These are phyloP conservation scores for Apiotrichum porosum DNA, from an alignment of 1,284 basidiomycete genomes.

Conservation along the genomic window DNA sequence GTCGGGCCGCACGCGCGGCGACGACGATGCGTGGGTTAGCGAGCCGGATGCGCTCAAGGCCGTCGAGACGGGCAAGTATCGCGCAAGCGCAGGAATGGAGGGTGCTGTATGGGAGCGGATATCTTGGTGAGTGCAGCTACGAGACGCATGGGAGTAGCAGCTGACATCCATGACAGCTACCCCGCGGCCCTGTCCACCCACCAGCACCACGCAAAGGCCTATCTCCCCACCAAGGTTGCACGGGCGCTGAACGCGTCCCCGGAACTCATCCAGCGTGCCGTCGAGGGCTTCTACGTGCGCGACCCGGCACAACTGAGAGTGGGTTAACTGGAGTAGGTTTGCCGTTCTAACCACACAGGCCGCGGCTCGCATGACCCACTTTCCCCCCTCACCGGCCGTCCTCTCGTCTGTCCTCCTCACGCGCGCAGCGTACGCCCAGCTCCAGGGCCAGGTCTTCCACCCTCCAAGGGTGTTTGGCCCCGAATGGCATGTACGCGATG, in stretches of 20 bases:
- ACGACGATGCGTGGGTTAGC: constrained; percentile 57
- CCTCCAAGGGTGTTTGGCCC: constrained; percentile 82
- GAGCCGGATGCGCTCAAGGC: constrained; percentile 63
- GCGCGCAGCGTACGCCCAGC: constrained; percentile 84
- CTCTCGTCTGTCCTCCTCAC: constrained; percentile 69
- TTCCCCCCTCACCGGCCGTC: constrained; percentile 65
- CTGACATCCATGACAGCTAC: constrained; percentile 63
- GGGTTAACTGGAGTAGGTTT: too few species aligned
- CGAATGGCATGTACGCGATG: constrained; percentile 44
- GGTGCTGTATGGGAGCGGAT: constrained; percentile 64
- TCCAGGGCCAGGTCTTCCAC: constrained; percentile 83
- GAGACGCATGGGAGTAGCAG: background rate
- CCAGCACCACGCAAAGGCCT: constrained; percentile 71
- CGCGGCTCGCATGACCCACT: constrained; percentile 79
- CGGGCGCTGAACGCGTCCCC: constrained; percentile 63
- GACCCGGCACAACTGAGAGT: constrained; percentile 83
- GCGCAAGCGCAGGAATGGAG: constrained; percentile 60
- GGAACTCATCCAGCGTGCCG: constrained; percentile 72
- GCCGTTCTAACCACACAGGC: constrained; percentile 51
- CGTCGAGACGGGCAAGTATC: constrained; percentile 49
- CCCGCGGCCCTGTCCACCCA: constrained; percentile 65
- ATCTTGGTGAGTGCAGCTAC: constrained; percentile 54
- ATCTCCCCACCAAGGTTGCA: constrained; percentile 72
- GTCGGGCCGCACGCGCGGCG: constrained; percentile 44
- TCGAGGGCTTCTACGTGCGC: constrained; percentile 87